These are phyloP conservation scores for Pharnaceum exiguum DNA, from an alignment of 148 eudicot genomes.

Conservation along the genomic window DNA sequence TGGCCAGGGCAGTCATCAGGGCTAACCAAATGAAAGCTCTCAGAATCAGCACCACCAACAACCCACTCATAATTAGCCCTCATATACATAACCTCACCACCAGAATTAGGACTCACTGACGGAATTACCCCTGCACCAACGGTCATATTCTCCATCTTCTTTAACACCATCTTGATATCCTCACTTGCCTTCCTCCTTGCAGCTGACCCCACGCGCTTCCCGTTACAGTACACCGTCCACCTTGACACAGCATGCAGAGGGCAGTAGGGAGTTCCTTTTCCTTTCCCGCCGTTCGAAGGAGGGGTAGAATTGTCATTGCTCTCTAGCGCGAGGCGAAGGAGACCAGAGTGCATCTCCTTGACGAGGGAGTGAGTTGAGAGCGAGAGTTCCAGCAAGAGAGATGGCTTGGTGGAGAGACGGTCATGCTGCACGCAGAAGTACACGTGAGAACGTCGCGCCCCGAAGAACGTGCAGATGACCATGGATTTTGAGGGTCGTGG, in stretches of 20 bases:
- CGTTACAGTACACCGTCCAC: conserved; percentile 76
- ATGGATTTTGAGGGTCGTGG: conserved; percentile 68
- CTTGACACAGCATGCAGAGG: conserved; percentile 56
- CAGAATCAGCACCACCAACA: conserved; percentile 68
- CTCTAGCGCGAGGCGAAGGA: conserved; percentile 68
- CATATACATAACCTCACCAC: conserved; percentile 73
- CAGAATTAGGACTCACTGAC: conserved; percentile 17
- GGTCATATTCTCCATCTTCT: conserved; percentile 61
- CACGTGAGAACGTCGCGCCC: conserved; percentile 71
- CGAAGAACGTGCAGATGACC: conserved; percentile 85
- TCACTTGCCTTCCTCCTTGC: conserved; percentile 46
- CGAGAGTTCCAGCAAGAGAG: conserved; percentile 72
- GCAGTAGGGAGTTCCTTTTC: conserved; percentile 44
- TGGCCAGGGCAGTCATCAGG: conserved; percentile 68
- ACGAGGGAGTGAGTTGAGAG: conserved; percentile 54
- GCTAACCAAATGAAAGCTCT: conserved; percentile 72
- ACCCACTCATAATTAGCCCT: conserved; percentile 86
- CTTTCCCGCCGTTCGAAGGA: no score
- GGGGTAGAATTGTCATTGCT: no score
- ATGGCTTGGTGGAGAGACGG: conserved; percentile 51
- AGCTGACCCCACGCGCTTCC: conserved; percentile 69
- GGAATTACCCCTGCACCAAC: conserved; percentile 88
- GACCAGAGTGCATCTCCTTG: conserved; percentile 64
- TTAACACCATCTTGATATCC: conserved; percentile 37
- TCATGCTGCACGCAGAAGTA: conserved; percentile 77